Percentiles rank a stretch among this genome's conserved stretches.
Evolutionary conservation across 2,329 filamentous ascomycete genomes (phyloP).

Genomic region (Dryadomyces quercivorus): DNA sequence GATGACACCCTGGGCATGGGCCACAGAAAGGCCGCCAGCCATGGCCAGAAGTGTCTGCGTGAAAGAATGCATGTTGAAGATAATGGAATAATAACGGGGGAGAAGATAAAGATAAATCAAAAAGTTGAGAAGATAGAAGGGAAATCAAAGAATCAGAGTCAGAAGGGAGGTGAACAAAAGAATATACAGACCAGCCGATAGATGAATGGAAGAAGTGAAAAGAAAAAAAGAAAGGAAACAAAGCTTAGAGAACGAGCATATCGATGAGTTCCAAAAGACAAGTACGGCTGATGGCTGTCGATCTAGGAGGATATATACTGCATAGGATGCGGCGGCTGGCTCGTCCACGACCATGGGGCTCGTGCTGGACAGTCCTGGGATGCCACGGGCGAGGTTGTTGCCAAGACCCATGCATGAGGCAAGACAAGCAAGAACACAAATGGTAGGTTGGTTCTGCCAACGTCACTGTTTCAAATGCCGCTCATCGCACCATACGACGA

Average conservation of each 20-base stretch:
- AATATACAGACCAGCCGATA: not conserved
- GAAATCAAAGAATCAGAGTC: not conserved
- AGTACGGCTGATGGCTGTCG: not conserved
- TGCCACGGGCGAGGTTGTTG: too few species aligned
- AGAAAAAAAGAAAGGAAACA: not conserved
- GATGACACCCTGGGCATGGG: conserved; percentile 1
- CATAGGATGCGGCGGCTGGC: too few species aligned
- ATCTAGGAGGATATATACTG: too few species aligned
- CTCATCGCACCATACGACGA: not conserved
- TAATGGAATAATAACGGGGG: too few species aligned
- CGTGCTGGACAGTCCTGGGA: too few species aligned
- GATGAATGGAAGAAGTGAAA: not conserved
- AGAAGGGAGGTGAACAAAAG: not conserved
- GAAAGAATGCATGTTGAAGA: not conserved
- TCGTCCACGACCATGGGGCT: too few species aligned
- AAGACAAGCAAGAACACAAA: too few species aligned
- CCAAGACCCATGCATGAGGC: too few species aligned
- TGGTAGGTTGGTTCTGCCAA: not conserved
- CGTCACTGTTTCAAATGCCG: not conserved
- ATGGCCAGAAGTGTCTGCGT: not conserved
- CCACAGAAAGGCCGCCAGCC: not conserved
- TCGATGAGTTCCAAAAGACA: not conserved
- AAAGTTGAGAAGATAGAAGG: not conserved
- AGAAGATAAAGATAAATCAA: not conserved
- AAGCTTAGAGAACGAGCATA: not conserved